phyloP scores from a whole-genome alignment of 2,329 filamentous ascomycete genomes.

The Plenodomus biglobosus region DNA sequence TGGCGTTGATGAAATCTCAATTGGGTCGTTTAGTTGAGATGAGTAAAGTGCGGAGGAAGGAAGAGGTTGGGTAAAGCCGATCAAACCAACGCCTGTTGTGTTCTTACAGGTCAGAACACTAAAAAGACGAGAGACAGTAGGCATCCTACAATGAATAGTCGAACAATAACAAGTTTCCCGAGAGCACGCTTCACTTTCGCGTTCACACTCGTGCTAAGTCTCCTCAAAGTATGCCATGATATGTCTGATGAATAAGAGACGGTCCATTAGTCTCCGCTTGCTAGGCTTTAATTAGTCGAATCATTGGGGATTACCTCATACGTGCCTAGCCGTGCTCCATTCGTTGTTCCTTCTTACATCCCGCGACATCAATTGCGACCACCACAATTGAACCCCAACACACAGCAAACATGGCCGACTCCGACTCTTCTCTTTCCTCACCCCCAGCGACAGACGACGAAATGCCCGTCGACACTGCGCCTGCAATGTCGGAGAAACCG shows the following conservation, averaged over 20 bases:
- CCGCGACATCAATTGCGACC: conserved; percentile 23
- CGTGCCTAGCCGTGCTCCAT: conserved; percentile 34
- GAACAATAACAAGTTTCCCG: background rate
- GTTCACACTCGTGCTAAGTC: background rate
- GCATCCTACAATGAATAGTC: background rate
- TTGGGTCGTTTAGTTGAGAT: background rate
- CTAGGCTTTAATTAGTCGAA: conserved; percentile 20
- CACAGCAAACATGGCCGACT: conserved; percentile 54
- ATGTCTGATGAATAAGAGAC: background rate
- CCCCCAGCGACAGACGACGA: conserved; percentile 63
- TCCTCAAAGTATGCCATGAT: background rate
- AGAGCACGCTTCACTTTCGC: background rate
- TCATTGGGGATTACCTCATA: conserved; percentile 40
- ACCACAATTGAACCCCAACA: conserved; percentile 20
- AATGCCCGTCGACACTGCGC: conserved; percentile 32
- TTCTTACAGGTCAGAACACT: background rate
- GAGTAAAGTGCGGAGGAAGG: background rate
- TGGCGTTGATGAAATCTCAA: background rate
- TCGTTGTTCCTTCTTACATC: conserved; percentile 26
- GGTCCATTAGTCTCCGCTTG: conserved; percentile 11
- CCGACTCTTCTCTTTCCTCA: conserved; percentile 60
- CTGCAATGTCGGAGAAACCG: conserved; percentile 29
- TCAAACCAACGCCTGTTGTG: background rate
- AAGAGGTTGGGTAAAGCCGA: background rate
- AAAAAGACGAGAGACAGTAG: background rate